Conservation (phyloP, 768 basidiomycete genomes). For the Leucocoprinus leucothites region DNA sequence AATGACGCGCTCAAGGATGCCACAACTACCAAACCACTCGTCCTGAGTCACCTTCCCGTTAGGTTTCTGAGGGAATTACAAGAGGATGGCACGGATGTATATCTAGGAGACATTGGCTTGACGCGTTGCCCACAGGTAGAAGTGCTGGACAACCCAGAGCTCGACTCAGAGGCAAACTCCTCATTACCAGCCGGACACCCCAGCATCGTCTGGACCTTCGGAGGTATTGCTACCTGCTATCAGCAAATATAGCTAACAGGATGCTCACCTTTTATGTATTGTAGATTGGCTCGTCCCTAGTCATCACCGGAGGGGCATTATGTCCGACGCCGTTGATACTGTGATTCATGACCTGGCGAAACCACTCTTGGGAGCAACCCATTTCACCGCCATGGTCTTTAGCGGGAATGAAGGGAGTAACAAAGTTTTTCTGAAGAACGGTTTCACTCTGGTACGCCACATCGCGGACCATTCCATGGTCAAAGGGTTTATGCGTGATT, state of each 20-base stretch:
- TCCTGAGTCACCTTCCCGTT: constrained; percentile 47
- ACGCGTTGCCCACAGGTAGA: constrained; percentile 25
- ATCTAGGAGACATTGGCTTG: constrained; percentile 47
- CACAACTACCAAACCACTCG: constrained; percentile 17
- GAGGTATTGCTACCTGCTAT: constrained; percentile 35
- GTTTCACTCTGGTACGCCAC: constrained; percentile 41
- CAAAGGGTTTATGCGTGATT: constrained; percentile 32
- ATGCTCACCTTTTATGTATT: background rate
- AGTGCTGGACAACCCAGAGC: constrained; percentile 17
- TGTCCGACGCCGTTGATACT: constrained; percentile 59
- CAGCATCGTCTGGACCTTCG: constrained; percentile 57
- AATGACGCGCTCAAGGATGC: constrained; percentile 19
- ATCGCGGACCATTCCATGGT: constrained; percentile 35
- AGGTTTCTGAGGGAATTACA: constrained; percentile 49
- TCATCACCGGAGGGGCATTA: constrained; percentile 68
- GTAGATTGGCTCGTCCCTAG: constrained; percentile 61
- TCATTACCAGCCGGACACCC: constrained; percentile 44
- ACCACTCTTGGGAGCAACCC: constrained; percentile 57
- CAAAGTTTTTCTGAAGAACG: constrained; percentile 66
- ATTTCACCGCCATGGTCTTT: constrained; percentile 42
- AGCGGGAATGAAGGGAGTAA: constrained; percentile 57
- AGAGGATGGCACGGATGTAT: constrained; percentile 53
- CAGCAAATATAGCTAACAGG: constrained; percentile 1
- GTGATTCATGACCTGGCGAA: constrained; percentile 59
- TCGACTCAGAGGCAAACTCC: constrained; percentile 34